A percentile compares a stretch with the other conserved stretches of the same genome.
Conservation (phyloP, 768 basidiomycete genomes). For the Leccinum variicolor region DNA sequence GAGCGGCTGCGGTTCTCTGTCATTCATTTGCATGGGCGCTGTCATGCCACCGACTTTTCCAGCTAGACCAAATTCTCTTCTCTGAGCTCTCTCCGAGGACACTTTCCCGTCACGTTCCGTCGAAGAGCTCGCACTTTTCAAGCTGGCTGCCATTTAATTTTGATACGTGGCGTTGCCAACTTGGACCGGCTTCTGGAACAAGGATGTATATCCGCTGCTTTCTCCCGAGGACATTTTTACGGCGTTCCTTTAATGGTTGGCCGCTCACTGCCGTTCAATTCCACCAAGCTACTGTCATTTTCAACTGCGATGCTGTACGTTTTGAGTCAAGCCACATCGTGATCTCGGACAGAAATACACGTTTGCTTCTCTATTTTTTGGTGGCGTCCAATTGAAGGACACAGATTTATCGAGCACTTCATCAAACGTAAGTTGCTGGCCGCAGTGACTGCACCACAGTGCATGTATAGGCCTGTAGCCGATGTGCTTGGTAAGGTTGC, state of each 20-base stretch:
- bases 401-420: neutral
- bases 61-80: neutral
- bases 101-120: neutral
- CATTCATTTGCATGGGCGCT: neutral
- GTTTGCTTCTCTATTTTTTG: neutral
- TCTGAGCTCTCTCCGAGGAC: neutral
- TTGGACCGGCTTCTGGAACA: neutral
- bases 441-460: neutral
- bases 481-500: neutral
- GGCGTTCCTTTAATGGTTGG: neutral
- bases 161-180: neutral
- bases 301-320: conserved; percentile 1
- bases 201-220: neutral
- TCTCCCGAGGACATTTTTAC: neutral
- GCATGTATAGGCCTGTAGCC: neutral
- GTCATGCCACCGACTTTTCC: conserved; percentile 1
- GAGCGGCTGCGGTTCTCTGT: neutral
- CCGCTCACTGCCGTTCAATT: neutral
- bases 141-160: neutral
- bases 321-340: neutral
- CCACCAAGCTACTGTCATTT: neutral
- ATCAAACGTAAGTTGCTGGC: conserved; percentile 9
- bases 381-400: neutral
- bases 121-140: neutral
- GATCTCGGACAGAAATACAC: neutral